These are phyloP conservation scores for Botrytis fragariae DNA, from an alignment of 2,329 filamentous ascomycete species.

Conservation along the genomic window DNA sequence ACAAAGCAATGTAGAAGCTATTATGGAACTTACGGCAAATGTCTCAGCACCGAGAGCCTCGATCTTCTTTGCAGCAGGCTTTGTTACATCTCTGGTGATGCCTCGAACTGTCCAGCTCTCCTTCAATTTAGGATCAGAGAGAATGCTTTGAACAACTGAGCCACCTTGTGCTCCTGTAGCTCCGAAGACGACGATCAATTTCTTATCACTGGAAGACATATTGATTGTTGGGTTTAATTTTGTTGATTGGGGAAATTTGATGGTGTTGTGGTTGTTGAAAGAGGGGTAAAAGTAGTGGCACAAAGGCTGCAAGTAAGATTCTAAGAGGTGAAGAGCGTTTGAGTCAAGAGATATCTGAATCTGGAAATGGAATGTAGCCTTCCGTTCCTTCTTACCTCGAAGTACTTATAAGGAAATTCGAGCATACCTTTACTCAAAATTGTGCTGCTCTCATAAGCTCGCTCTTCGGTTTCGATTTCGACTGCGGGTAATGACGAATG, in stretches of 20 bases:
- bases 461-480: neutral
- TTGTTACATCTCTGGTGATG: slow-evolving; percentile 47
- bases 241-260: neutral
- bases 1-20: neutral
- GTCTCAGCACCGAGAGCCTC: slow-evolving; percentile 45
- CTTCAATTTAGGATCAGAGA: slow-evolving; percentile 45
- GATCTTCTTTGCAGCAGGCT: slow-evolving; percentile 44
- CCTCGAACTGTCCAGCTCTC: slow-evolving; percentile 47
- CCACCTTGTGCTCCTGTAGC: slow-evolving; percentile 52
- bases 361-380: neutral
- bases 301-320: neutral
- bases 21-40: slow-evolving; percentile 38
- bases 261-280: neutral
- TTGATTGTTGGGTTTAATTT: neutral
- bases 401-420: neutral
- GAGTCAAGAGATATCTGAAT: neutral
- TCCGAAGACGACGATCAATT: slow-evolving; percentile 47
- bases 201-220: slow-evolving; percentile 36
- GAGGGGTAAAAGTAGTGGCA: slow-evolving; percentile 7
- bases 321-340: neutral
- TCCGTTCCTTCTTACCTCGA: neutral
- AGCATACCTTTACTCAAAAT: neutral
- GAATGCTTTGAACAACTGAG: slow-evolving; percentile 51
- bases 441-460: neutral
- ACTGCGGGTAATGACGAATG: neutral